phyloP scores from a whole-genome alignment of 805 yeast species.

The Kodamaea fukazawae region DNA sequence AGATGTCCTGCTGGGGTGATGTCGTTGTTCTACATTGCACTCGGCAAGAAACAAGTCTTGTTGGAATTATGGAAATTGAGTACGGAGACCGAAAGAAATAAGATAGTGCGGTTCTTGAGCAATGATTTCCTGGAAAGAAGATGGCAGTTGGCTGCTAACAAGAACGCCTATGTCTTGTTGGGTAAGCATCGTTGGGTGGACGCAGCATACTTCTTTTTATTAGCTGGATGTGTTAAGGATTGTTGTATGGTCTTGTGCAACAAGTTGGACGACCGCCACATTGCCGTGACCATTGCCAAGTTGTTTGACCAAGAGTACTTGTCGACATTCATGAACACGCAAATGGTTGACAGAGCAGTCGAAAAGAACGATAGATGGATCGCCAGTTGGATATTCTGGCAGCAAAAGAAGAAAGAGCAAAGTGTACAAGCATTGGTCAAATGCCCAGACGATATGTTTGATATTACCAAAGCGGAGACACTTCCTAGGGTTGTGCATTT shows the following conservation, averaged over 20 bases:
- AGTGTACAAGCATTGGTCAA: slow-evolving; percentile 66
- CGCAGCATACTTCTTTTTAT: slow-evolving; percentile 84
- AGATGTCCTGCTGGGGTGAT: slow-evolving; percentile 71
- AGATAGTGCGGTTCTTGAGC: slow-evolving; percentile 71
- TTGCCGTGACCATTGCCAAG: slow-evolving; percentile 81
- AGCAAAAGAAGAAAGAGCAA: slow-evolving; percentile 36
- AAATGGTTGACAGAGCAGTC: slow-evolving; percentile 55
- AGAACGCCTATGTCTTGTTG: slow-evolving; percentile 86
- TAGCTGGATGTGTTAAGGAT: slow-evolving; percentile 75
- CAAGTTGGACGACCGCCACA: slow-evolving; percentile 62
- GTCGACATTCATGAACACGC: slow-evolving; percentile 2
- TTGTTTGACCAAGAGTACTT: slow-evolving; percentile 44
- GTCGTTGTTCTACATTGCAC: slow-evolving; percentile 72
- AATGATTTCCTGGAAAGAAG: slow-evolving; percentile 74
- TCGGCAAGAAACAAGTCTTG: slow-evolving; percentile 72
- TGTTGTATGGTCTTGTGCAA: slow-evolving; percentile 69
- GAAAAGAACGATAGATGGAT: slow-evolving; percentile 74
- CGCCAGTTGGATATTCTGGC: slow-evolving; percentile 79
- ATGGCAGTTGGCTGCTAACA: slow-evolving; percentile 86
- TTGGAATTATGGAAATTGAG: slow-evolving; percentile 80
- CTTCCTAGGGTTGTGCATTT: slow-evolving; percentile 22
- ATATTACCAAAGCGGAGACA: slow-evolving; percentile 1
- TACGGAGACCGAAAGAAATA: slow-evolving; percentile 77
- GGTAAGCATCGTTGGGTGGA: slow-evolving; percentile 85
- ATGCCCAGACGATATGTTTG: slow-evolving; percentile 42